Conservation (phyloP, 129 eudicot species). For the Oenanthe sinensis region DNA sequence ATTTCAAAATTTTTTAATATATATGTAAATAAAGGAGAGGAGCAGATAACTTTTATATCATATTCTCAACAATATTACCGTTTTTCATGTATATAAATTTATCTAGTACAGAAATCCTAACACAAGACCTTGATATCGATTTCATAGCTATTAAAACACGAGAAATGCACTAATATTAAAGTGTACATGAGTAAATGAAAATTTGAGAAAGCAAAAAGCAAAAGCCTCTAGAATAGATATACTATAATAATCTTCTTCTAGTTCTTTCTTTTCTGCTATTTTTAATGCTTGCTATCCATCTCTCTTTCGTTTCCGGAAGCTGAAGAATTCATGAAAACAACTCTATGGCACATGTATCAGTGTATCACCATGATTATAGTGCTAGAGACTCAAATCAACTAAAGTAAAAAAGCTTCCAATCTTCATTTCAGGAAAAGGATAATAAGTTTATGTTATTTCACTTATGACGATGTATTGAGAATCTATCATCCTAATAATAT, state of each 20-base stretch:
- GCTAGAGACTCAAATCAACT: neutral
- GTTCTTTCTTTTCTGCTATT: neutral
- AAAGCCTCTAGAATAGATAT: neutral
- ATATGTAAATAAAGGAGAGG: neutral
- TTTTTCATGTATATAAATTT: too few relatives aligned
- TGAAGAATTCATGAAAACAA: neutral
- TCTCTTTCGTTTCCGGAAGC: neutral
- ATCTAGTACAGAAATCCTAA: too few relatives aligned
- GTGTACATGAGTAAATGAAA: too few relatives aligned
- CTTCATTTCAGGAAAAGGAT: too few relatives aligned
- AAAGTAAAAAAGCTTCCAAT: too few relatives aligned
- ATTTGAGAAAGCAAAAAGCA: neutral
- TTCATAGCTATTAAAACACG: neutral
- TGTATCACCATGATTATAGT: neutral
- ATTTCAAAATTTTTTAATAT: neutral
- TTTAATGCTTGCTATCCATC: neutral
- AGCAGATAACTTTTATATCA: neutral
- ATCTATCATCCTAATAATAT: neutral
- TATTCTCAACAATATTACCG: neutral
- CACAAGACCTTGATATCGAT: neutral
- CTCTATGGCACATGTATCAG: neutral
- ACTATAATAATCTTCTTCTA: neutral
- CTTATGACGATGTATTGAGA: neutral
- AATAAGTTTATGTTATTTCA: too few relatives aligned
- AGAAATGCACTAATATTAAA: too few relatives aligned